A percentile compares a stretch with the other conserved stretches of the same genome.
These are phyloP conservation scores for Phlebopus sp. DNA, from an alignment of 1,284 basidiomycete species.

Conservation along the genomic window DNA sequence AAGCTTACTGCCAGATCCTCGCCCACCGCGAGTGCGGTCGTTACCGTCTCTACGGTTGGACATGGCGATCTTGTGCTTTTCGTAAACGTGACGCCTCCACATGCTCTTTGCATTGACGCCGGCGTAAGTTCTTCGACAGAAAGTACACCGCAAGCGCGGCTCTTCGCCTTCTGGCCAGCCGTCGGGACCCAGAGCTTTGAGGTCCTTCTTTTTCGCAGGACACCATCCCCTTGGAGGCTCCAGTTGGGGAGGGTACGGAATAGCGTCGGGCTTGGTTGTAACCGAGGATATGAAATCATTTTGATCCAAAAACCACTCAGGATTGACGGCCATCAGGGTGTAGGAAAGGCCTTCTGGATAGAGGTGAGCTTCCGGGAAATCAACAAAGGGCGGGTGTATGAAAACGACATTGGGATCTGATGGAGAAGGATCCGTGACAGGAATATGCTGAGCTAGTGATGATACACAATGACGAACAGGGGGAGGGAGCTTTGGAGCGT, in stretches of 20 bases:
- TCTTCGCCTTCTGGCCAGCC: conserved; percentile 75
- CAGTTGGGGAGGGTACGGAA: conserved; percentile 67
- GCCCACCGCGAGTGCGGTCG: conserved; percentile 53
- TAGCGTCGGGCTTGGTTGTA: conserved; percentile 46
- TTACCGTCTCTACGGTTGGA: conserved; percentile 69
- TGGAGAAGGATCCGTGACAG: conserved; percentile 62
- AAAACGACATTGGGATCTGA: conserved; percentile 62
- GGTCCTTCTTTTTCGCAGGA: conserved; percentile 71
- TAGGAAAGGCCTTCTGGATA: conserved; percentile 68
- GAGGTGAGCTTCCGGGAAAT: conserved; percentile 58
- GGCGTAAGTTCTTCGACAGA: conserved; percentile 74
- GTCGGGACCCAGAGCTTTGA: conserved; percentile 59
- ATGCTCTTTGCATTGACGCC: conserved; percentile 84
- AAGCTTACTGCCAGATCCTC: conserved; percentile 60
- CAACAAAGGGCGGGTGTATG: conserved; percentile 66
- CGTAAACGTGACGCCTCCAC: conserved; percentile 82
- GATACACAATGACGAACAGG: conserved; percentile 32
- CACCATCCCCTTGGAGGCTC: conserved; percentile 81
- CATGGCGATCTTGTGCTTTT: conserved; percentile 86
- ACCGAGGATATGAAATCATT: conserved; percentile 56
- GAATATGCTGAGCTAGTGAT: conserved; percentile 43
- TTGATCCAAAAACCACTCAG: conserved; percentile 73
- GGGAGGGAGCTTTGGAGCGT: conserved; percentile 21
- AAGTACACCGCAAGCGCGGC: conserved; percentile 73
- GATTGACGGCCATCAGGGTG: conserved; percentile 62